Base-by-base conservation (phyloP, 345 rosid genomes). In the Clausena lansium region DNA sequence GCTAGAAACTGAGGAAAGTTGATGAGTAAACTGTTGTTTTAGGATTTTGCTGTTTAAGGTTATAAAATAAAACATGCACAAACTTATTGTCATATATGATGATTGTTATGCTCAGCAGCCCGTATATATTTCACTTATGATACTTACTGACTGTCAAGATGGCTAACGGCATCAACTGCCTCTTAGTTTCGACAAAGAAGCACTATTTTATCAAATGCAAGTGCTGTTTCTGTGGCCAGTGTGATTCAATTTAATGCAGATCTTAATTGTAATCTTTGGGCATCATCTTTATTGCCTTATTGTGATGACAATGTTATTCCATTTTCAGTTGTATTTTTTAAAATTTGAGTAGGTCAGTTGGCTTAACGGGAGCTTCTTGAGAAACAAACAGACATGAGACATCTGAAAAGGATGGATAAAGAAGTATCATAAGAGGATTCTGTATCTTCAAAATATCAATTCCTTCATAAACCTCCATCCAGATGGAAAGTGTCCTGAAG, bases 371-470 rank as follows among this genome's bases (percentile, higher is more conserved):
- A 52, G 30, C 27, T 35, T 50, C 10, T 28, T 11, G 13, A 57
- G n/a, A 35, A n/a, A 27, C 7, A 74, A 62, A 19, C 15, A 45
- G 50, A 45, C 17, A 45, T 11, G 11, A 15, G 60, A 30, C 61
- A 32, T 61, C 68, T 10, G 77, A 45, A 62, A 45, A 28, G 60
- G 76, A 58, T 17, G 17, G 39, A 27, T 39, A 74, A 38, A 45
- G 41, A 54, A 47, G 5, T 19, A 9, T 28, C 28, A 54, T 50
- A 3, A 1, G 25, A 30, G 41, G 60, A 59, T 11, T 20, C 41
- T 41, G 59, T 5, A 63, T 75, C 39, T 3, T 32, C 70, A 62
- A 74, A 62, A 62, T 73, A 39, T 62, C 59, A 41, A 41, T 74
- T 19, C 38, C 60, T 70, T 33, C 25, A 19, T 59, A 74, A 74